phyloP scores from a whole-genome alignment of 139 green algal species.

The Chara braunii region DNA sequence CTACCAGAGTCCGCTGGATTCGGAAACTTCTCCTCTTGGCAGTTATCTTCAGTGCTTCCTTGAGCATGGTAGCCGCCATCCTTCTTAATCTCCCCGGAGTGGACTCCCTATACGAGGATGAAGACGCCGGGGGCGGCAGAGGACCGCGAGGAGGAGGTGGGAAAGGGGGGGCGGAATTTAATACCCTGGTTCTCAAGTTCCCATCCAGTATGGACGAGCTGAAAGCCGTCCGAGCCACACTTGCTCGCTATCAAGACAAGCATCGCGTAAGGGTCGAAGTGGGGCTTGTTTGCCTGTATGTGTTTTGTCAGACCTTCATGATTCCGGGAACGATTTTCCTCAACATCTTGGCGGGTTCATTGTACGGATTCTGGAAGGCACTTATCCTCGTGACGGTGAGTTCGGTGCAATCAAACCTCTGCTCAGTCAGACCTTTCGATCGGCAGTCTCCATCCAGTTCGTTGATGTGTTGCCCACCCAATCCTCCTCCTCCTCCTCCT shows the following conservation, averaged over 20 bases:
- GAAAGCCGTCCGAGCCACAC: neutral
- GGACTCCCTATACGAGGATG: neutral
- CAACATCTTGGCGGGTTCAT: constrained; percentile 55
- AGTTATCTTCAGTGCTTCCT: constrained; percentile 12
- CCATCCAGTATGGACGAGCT: constrained; percentile 29
- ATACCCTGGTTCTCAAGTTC: constrained; percentile 11
- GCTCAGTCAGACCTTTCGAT: neutral
- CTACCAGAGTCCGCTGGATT: constrained; percentile 1
- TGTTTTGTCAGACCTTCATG: constrained; percentile 65
- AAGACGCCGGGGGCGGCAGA: neutral
- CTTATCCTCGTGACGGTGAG: constrained; percentile 21
- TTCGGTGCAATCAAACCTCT: too few species aligned
- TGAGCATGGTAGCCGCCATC: constrained; percentile 9
- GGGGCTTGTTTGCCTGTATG: constrained; percentile 41
- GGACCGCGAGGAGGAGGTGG: neutral
- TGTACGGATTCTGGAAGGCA: constrained; percentile 49
- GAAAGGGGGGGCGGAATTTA: neutral
- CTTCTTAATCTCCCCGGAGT: constrained; percentile 3
- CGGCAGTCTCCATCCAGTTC: constrained; percentile 14
- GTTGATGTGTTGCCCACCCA: too few species aligned
- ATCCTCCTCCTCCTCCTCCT: too few species aligned
- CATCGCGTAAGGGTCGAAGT: neutral
- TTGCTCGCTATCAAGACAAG: constrained; percentile 19
- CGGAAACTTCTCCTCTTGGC: neutral
- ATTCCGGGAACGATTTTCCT: constrained; percentile 66